A percentile compares a stretch with the other conserved stretches of the same genome.
Evolutionary conservation across 768 basidiomycete genomes (phyloP).

Genomic region (Phanerodontia chrysosporium): DNA sequence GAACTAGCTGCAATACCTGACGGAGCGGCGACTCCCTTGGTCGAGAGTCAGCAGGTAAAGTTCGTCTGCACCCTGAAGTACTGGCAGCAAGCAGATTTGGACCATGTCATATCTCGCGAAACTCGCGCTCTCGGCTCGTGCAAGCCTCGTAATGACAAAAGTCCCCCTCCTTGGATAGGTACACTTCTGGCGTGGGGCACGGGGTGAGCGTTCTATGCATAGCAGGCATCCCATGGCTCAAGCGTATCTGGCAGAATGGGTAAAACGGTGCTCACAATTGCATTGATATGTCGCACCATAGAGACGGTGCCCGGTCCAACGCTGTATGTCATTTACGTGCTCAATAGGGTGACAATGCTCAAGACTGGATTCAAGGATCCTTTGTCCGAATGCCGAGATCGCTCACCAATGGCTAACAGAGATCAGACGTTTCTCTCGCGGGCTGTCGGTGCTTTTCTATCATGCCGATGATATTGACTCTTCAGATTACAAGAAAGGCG

Average conservation of each 20-base stretch:
- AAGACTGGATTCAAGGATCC: not conserved
- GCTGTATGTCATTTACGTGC: not conserved
- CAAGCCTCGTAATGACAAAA: no score
- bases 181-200: not conserved
- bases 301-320: not conserved
- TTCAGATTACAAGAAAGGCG: not conserved
- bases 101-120: not conserved
- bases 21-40: no score
- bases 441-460: not conserved
- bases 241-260: not conserved
- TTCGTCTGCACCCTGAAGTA: not conserved
- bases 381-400: constrained; percentile 1
- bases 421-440: not conserved
- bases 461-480: not conserved
- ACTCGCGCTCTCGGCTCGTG: no score
- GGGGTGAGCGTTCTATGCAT: not conserved
- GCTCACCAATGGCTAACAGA: not conserved
- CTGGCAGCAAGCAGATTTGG: not conserved
- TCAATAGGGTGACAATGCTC: no score
- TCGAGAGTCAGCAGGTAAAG: no score
- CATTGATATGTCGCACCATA: not conserved
- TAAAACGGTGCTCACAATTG: constrained; percentile 1
- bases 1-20: no score
- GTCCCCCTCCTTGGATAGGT: not conserved
- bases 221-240: not conserved